A percentile compares a stretch with the other conserved stretches of the same genome.
These are phyloP conservation scores for Talaromyces sp. DNA, from an alignment of 2,329 filamentous ascomycete genomes.

Conservation along the genomic window DNA sequence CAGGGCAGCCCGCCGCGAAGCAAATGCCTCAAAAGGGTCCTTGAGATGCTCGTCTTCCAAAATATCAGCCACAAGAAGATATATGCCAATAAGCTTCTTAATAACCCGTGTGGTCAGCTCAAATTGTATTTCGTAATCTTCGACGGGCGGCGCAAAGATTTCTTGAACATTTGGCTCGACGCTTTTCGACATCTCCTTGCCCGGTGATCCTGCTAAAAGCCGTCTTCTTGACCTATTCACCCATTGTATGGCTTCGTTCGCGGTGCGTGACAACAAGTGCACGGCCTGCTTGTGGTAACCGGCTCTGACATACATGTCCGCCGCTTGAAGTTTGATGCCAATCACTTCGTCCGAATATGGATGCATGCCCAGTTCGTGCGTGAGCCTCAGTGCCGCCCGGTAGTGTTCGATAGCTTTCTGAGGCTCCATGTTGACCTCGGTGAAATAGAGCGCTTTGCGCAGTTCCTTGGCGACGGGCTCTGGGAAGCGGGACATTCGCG, in stretches of 20 bases:
- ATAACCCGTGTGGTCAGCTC: slow-evolving; percentile 54
- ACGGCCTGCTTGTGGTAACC: slow-evolving; percentile 64
- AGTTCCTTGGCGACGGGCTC: slow-evolving; percentile 52
- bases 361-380: slow-evolving; percentile 69
- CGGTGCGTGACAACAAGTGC: slow-evolving; percentile 71
- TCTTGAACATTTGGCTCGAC: slow-evolving; percentile 5
- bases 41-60: slow-evolving; percentile 73
- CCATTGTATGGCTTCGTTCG: slow-evolving; percentile 56
- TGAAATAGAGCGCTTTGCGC: slow-evolving; percentile 80
- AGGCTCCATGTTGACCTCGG: slow-evolving; percentile 68
- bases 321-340: slow-evolving; percentile 78
- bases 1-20: slow-evolving; percentile 71
- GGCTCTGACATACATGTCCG: slow-evolving; percentile 72
- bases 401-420: slow-evolving; percentile 78
- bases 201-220: slow-evolving; percentile 18
- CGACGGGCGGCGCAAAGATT: neutral
- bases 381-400: slow-evolving; percentile 67
- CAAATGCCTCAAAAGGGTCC: slow-evolving; percentile 67
- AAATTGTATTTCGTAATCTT: neutral
- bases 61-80: slow-evolving; percentile 77
- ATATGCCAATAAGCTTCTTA: slow-evolving; percentile 67
- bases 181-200: slow-evolving; percentile 13
- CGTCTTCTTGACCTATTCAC: slow-evolving; percentile 16
- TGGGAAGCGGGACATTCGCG: slow-evolving; percentile 39
- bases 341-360: slow-evolving; percentile 87